Conservation (phyloP, 768 basidiomycete species). For the Suillus lakei region DNA sequence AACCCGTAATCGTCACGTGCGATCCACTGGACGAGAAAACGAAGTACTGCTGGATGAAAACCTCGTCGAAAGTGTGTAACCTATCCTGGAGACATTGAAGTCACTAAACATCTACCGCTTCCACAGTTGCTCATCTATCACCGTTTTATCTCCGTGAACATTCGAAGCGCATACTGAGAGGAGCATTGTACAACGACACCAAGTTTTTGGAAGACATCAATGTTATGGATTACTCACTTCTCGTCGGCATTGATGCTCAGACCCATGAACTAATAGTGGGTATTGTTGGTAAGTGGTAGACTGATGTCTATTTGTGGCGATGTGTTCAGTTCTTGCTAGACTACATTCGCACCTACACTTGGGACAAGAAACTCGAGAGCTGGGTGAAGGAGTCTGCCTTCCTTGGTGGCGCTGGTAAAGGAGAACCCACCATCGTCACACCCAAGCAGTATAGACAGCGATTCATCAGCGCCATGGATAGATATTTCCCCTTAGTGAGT, state of each 20-base stretch:
- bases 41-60: constrained; percentile 98
- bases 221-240: constrained; percentile 97
- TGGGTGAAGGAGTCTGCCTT: constrained; percentile 98
- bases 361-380: constrained; percentile 98
- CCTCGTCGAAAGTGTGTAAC: constrained; percentile 78
- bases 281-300: constrained; percentile 81
- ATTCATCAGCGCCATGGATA: constrained; percentile 87
- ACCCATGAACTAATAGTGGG: constrained; percentile 94
- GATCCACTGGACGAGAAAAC: constrained; percentile 86
- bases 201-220: constrained; percentile 93
- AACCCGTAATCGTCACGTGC: constrained; percentile 90
- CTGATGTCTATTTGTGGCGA: not conserved
- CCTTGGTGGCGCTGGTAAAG: constrained; percentile 79
- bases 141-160: constrained; percentile 98
- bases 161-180: constrained; percentile 88
- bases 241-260: constrained; percentile 91
- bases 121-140: constrained; percentile 75
- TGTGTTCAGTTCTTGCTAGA: constrained; percentile 48
- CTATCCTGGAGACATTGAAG: not conserved
- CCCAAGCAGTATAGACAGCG: constrained; percentile 93
- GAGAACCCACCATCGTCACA: constrained; percentile 96
- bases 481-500: constrained; percentile 84
- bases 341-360: constrained; percentile 94
- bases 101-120: constrained; percentile 17
- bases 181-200: constrained; percentile 93